Base-by-base conservation (phyloP, 345 rosid species). In the Corchorus capsularis region DNA sequence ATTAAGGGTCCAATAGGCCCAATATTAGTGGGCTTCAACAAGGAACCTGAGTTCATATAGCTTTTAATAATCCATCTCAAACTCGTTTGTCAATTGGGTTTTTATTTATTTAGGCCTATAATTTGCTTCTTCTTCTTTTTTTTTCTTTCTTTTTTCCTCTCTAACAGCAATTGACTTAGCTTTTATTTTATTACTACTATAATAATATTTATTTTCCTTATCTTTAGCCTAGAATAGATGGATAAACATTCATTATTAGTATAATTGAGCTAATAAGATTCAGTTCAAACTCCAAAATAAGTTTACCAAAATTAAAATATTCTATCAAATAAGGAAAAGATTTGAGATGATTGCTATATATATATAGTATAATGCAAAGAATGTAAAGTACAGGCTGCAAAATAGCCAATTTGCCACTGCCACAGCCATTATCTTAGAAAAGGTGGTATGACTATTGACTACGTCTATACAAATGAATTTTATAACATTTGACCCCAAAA, bases 401-500 rank as follows among this genome's bases (percentile, higher is more conserved):
- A 35, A 5, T 9, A 13, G 20, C 11, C 71, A 19, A 66, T 46
- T 66, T 46, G 35, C 37, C 54, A 45, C 34, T 22, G 54, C 71
- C n/a, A 20, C 53, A 67, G 4, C 43, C 43, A 3, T 67, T 46
- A 11, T 66, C 22, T 66, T 66, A 66, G n/a, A 19, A 20, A 6
- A 11, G 32, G 15, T 11, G 53, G 52, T 60, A 7, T 67, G 41
- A 47, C 56, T 47, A 14, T 68, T 63, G 68, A n/a, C 68, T 67
- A 37, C 11, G 45, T 41, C 2, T 22, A 13, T 1, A 8, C 17
- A 3, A 16, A 17, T 1, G 19, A 39, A 7, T 63, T 35, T 63
- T 35, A 63, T 45, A 39, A 63, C 67, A 16, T 63, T 67, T 67
- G 56, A 47, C 72, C 72, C 19, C 14, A 68, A 6, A 7, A 13